phyloP scores from a whole-genome alignment of 2,329 filamentous ascomycete genomes.

The Xylariaceae sp. region DNA sequence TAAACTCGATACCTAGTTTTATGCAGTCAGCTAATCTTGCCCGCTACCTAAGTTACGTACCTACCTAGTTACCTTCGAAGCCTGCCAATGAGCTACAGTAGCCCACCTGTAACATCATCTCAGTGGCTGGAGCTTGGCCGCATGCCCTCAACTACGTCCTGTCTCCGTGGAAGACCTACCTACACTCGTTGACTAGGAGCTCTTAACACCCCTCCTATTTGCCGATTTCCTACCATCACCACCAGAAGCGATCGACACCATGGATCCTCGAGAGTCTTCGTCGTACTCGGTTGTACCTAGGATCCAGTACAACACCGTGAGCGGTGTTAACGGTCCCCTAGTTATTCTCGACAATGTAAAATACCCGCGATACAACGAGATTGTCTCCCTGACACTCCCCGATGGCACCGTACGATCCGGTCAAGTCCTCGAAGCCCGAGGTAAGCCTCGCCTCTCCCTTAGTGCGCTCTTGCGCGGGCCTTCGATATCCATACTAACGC shows the following conservation, averaged over 20 bases:
- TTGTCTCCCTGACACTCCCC: constrained; percentile 89
- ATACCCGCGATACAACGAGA: constrained; percentile 96
- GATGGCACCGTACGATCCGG: constrained; percentile 92
- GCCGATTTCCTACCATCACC: constrained; percentile 2
- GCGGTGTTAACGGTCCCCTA: constrained; percentile 94
- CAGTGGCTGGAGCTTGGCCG: constrained; percentile 1
- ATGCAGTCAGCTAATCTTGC: too few relatives aligned
- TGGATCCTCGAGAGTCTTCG: constrained; percentile 53
- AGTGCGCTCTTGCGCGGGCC: not conserved
- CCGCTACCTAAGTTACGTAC: not conserved
- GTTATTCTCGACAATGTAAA: constrained; percentile 99
- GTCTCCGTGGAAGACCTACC: not conserved
- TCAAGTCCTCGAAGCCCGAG: constrained; percentile 95
- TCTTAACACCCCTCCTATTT: constrained; percentile 3
- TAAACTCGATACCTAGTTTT: too few relatives aligned
- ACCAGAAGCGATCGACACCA: constrained; percentile 17
- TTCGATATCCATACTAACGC: constrained; percentile 18
- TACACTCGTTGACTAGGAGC: constrained; percentile 7
- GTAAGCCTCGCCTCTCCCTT: constrained; percentile 42
- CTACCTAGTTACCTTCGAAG: not conserved
- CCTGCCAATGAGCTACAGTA: not conserved
- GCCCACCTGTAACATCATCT: not conserved
- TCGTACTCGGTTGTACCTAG: constrained; percentile 56
- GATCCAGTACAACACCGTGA: constrained; percentile 95
- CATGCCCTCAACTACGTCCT: constrained; percentile 6